phyloP scores from a whole-genome alignment of 495 filamentous ascomycete genomes.

The Neurospora intermedia region DNA sequence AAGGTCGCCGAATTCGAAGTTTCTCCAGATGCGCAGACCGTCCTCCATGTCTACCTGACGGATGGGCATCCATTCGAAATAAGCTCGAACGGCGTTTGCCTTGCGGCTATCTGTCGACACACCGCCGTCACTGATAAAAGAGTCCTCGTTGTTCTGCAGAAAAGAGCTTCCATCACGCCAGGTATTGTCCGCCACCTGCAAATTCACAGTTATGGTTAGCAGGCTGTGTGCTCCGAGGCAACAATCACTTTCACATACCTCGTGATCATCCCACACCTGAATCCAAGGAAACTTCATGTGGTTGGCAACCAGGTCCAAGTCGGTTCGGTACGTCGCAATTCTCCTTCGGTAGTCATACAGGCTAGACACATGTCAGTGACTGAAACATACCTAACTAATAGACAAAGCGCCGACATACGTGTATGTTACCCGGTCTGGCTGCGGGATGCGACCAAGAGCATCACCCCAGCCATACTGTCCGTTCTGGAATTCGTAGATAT shows the following conservation, averaged over 20 bases:
- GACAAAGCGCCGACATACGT: constrained; percentile 19
- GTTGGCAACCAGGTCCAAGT: constrained; percentile 46
- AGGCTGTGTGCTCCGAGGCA: background rate
- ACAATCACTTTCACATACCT: background rate
- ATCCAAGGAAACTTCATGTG: constrained; percentile 57
- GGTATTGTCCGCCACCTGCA: constrained; percentile 50
- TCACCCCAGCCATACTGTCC: constrained; percentile 48
- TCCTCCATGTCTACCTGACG: constrained; percentile 60
- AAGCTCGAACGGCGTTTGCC: constrained; percentile 53
- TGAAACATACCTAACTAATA: constrained; percentile 22
- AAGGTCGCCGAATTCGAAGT: constrained; percentile 52
- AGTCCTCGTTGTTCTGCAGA: constrained; percentile 50
- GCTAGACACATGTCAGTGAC: constrained; percentile 21
- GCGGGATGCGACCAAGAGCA: constrained; percentile 39
- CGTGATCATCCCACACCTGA: constrained; percentile 62
- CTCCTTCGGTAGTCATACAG: constrained; percentile 52
- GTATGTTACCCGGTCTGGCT: constrained; percentile 41
- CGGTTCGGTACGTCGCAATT: constrained; percentile 49
- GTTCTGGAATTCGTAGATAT: constrained; percentile 54
- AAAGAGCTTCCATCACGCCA: constrained; percentile 45
- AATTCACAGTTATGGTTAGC: background rate
- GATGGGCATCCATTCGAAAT: constrained; percentile 61
- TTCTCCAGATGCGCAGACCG: constrained; percentile 57
- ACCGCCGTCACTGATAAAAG: constrained; percentile 48
- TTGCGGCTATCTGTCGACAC: constrained; percentile 51